Percentiles rank a stretch among this genome's conserved stretches.
phyloP scores from a whole-genome alignment of 179 eudicot genomes.

The Corrigiola litoralis region DNA sequence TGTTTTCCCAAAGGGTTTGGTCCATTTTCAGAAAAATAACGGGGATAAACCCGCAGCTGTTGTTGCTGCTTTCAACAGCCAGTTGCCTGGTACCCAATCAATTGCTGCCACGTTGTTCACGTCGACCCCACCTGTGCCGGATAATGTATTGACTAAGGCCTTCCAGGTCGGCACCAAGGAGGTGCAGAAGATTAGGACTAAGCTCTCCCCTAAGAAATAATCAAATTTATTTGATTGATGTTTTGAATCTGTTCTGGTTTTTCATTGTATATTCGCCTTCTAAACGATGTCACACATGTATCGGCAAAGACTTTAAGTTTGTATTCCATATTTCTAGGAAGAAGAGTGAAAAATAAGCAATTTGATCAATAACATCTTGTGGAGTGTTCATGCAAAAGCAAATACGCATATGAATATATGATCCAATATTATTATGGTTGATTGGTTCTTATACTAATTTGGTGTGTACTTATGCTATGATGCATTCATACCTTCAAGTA shows the following conservation, averaged over 20 bases:
- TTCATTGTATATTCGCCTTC: too few species aligned
- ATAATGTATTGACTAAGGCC: slow-evolving; percentile 45
- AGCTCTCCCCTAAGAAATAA: slow-evolving; percentile 37
- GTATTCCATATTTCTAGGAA: too few species aligned
- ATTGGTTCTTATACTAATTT: too few species aligned
- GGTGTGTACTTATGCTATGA: too few species aligned
- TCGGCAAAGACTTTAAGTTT: too few species aligned
- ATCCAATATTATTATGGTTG: too few species aligned
- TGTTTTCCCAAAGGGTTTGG: slow-evolving; percentile 50
- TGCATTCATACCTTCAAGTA: too few species aligned
- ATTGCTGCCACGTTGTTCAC: slow-evolving; percentile 48
- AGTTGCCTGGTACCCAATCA: slow-evolving; percentile 48
- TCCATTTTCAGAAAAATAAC: slow-evolving; percentile 56
- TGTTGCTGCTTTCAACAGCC: slow-evolving; percentile 56
- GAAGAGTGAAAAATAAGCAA: background rate
- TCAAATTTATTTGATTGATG: background rate
- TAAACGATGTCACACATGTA: too few species aligned
- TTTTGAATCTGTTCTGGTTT: background rate
- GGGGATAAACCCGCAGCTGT: slow-evolving; percentile 45
- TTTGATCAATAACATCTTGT: too few species aligned
- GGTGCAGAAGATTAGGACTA: slow-evolving; percentile 45
- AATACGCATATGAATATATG: too few species aligned
- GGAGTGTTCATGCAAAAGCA: too few species aligned
- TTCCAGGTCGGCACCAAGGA: slow-evolving; percentile 51
- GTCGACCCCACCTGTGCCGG: slow-evolving; percentile 46